A percentile compares a stretch with the other conserved stretches of the same genome.
phyloP scores from a whole-genome alignment of 1,284 basidiomycete species.

The Mycosarcoma maydis region DNA sequence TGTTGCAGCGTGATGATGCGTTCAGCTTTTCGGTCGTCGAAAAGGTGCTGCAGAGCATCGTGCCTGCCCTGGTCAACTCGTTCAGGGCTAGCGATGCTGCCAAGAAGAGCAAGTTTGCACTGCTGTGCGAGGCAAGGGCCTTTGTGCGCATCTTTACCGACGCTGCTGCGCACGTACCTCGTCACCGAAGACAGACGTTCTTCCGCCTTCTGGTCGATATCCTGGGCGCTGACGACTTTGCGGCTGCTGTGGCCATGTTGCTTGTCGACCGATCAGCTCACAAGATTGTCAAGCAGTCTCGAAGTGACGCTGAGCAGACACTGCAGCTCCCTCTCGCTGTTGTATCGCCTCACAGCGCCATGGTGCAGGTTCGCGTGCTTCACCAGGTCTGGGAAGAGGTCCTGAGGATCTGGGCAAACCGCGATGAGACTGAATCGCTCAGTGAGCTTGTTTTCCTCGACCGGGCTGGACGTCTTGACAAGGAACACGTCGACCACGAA shows the following conservation, averaged over 20 bases:
- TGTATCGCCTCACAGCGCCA: conserved; percentile 72
- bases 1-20: conserved; percentile 93
- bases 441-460: conserved; percentile 57
- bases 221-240: conserved; percentile 82
- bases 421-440: conserved; percentile 39
- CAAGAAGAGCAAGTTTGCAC: conserved; percentile 24
- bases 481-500: conserved; percentile 59
- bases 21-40: conserved; percentile 96
- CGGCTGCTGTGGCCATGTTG: conserved; percentile 85
- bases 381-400: conserved; percentile 56
- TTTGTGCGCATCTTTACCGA: conserved; percentile 89
- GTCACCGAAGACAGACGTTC: conserved; percentile 87
- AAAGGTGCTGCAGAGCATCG: conserved; percentile 91
- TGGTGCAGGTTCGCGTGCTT: conserved; percentile 72
- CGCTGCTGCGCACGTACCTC: conserved; percentile 84
- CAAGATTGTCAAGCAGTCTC: conserved; percentile 76
- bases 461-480: conserved; percentile 40
- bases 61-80: conserved; percentile 82
- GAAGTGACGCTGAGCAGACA: conserved; percentile 51
- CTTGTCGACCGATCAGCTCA: conserved; percentile 82
- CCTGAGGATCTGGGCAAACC: conserved; percentile 43
- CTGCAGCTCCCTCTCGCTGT: conserved; percentile 75
- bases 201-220: conserved; percentile 89
- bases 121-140: conserved; percentile 67
- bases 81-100: conserved; percentile 53